phyloP scores from a whole-genome alignment of 768 basidiomycete species.

The Pisolithus tinctorius region DNA sequence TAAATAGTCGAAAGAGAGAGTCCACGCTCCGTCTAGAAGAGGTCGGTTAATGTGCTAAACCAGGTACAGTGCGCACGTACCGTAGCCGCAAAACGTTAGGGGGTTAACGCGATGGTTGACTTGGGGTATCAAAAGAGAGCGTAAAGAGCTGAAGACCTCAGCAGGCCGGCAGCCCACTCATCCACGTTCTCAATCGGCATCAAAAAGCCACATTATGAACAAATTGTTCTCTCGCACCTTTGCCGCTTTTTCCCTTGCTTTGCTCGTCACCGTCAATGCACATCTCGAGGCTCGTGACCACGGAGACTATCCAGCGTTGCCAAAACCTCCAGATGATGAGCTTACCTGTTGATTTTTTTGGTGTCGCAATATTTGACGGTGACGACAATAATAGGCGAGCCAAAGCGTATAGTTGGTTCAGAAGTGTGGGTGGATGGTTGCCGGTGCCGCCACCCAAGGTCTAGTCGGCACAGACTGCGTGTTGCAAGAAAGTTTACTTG shows the following conservation, averaged over 20 bases:
- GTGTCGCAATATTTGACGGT: not conserved
- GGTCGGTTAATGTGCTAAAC: too few species aligned
- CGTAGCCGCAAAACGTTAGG: too few species aligned
- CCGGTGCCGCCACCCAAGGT: slow-evolving; percentile 5
- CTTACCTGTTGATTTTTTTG: not conserved
- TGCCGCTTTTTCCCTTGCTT: not conserved
- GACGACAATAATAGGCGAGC: not conserved
- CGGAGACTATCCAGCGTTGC: not conserved
- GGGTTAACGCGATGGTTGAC: too few species aligned
- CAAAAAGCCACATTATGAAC: too few species aligned
- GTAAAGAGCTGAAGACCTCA: not conserved
- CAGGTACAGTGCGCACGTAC: too few species aligned
- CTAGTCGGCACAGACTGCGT: not conserved
- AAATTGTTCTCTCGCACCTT: not conserved
- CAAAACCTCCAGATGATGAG: not conserved
- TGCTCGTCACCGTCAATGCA: not conserved
- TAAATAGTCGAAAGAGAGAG: too few species aligned
- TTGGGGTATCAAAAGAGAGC: too few species aligned
- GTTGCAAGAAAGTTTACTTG: not conserved
- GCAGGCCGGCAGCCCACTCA: not conserved
- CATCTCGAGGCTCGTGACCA: not conserved
- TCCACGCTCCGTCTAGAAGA: too few species aligned
- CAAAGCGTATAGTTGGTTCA: not conserved
- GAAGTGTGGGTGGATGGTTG: not conserved
- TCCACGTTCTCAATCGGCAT: not conserved